phyloP scores from a whole-genome alignment of 140 eudicot species.

The Oenanthe javanica region DNA sequence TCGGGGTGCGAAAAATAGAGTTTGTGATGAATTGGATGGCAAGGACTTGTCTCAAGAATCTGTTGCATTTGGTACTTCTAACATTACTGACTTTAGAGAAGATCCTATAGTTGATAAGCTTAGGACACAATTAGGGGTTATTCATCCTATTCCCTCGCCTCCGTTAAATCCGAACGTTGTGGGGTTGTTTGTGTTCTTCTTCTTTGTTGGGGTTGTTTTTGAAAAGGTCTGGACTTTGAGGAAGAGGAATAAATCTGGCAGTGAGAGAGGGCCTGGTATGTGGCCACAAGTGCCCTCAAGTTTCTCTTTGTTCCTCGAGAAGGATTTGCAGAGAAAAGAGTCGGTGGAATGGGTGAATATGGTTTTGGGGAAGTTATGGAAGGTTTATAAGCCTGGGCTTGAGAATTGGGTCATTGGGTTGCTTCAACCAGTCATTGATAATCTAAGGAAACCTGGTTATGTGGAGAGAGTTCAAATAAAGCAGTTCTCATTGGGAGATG shows the following conservation, averaged over 20 bases:
- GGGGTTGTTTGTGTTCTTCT: conserved; percentile 78
- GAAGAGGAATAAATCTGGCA: conserved; percentile 35
- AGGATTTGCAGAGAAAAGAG: conserved; percentile 95
- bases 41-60: conserved; percentile 26
- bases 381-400: conserved; percentile 85
- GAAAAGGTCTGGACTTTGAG: conserved; percentile 80
- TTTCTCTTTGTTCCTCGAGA: conserved; percentile 73
- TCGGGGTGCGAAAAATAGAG: conserved; percentile 26
- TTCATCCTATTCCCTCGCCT: conserved; percentile 90
- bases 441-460: conserved; percentile 81
- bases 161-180: conserved; percentile 68
- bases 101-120: conserved; percentile 95
- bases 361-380: conserved; percentile 97
- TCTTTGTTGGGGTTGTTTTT: conserved; percentile 86
- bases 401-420: conserved; percentile 90
- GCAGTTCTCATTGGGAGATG: conserved; percentile 92
- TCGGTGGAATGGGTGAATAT: conserved; percentile 99
- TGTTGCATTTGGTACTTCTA: conserved; percentile 29
- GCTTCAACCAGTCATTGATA: conserved; percentile 91
- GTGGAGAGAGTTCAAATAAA: conserved; percentile 90
- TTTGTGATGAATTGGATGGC: conserved; percentile 27
- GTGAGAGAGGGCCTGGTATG: conserved; percentile 38
- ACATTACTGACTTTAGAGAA: conserved; percentile 49
- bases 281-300: conserved; percentile 73
- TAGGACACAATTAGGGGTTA: conserved; percentile 83